Evolutionary conservation across 164 flowering plant genomes (phyloP).

Genomic region (Pachysandra terminalis): DNA sequence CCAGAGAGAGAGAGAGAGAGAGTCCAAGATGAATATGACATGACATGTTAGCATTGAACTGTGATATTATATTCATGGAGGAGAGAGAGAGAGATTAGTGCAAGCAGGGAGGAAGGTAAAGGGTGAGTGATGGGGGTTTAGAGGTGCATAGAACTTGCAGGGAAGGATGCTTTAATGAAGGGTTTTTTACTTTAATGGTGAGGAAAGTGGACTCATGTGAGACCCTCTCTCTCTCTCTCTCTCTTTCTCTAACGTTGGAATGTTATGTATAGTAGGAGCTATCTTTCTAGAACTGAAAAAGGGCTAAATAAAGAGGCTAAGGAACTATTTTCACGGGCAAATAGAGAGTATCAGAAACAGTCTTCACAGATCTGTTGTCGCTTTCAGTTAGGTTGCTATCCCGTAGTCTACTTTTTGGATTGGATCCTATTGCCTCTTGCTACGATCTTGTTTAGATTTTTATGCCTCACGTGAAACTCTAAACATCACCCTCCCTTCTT

Average conservation of each 20-base stretch:
- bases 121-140: background rate
- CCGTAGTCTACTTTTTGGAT: conserved; percentile 17
- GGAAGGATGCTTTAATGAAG: conserved; percentile 16
- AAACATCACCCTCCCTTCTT: background rate
- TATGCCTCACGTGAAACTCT: conserved; percentile 9
- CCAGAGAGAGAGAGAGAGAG: conserved; percentile 15
- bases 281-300: too few species aligned
- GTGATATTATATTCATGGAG: conserved; percentile 17
- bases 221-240: too few species aligned
- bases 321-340: conserved; percentile 13
- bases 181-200: background rate
- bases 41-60: conserved; percentile 19
- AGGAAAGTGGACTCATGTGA: background rate
- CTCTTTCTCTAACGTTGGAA: too few species aligned
- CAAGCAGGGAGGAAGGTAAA: conserved; percentile 2
- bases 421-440: background rate
- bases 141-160: conserved; percentile 10
- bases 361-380: conserved; percentile 18
- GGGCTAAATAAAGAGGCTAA: too few species aligned
- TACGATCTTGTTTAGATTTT: conserved; percentile 20
- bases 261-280: too few species aligned
- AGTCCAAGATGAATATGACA: conserved; percentile 27
- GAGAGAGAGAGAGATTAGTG: conserved; percentile 5
- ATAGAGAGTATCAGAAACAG: background rate
- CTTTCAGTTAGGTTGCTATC: conserved; percentile 29